Percentiles rank a stretch among this genome's conserved stretches.
Evolutionary conservation across 108 stramenopile genomes (phyloP).

Genomic region (Conticribra weissflogii): DNA sequence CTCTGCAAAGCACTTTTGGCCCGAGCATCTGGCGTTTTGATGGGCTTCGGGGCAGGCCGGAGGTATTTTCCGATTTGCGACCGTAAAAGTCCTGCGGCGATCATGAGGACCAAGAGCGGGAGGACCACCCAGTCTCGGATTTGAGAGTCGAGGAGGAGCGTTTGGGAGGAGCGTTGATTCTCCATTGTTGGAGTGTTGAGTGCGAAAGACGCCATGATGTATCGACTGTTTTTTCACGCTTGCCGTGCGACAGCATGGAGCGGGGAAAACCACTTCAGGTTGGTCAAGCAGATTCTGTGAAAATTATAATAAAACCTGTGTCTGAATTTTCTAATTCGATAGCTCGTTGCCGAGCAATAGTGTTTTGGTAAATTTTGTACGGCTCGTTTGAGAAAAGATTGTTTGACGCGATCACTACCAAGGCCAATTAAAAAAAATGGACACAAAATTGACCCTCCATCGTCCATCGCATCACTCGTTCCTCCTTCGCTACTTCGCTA

Average conservation of each 20-base stretch:
- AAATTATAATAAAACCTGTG: no score
- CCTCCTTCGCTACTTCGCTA: no score
- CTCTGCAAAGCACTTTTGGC: constrained; percentile 23
- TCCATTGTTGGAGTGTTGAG: not conserved
- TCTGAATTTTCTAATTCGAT: no score
- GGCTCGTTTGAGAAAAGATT: no score
- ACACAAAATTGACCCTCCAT: no score
- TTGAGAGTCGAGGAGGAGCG: constrained; percentile 45
- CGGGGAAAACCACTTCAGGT: no score
- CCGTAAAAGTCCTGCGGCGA: constrained; percentile 47
- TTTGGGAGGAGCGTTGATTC: constrained; percentile 13
- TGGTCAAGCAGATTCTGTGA: no score
- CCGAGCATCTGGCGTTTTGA: constrained; percentile 15
- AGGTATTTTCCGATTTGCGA: constrained; percentile 43
- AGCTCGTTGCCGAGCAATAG: no score
- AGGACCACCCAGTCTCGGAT: constrained; percentile 54
- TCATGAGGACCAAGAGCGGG: constrained; percentile 58
- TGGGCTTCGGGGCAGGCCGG: constrained; percentile 26
- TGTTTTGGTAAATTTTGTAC: no score
- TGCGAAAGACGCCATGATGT: not conserved
- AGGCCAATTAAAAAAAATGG: no score
- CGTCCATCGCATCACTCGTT: no score
- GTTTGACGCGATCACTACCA: no score
- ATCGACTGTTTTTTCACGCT: not conserved
- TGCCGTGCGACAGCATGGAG: not conserved